Evolutionary conservation across 768 basidiomycete genomes (phyloP).

Genomic region (Trametes cinnabarina): DNA sequence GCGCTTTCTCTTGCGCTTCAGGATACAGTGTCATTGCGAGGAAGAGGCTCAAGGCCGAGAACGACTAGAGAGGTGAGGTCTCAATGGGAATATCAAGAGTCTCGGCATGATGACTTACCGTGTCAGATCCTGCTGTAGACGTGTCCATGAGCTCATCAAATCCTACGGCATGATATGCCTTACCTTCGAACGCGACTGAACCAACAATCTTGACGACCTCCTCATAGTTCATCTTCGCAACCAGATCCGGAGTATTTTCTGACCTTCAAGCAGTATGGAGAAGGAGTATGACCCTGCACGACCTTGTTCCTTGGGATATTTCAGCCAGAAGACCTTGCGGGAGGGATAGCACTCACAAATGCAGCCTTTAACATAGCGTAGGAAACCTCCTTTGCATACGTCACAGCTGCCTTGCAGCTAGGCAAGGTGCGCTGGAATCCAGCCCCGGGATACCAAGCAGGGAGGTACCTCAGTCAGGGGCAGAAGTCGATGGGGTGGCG

Average conservation of each 20-base stretch:
- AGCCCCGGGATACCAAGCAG: conserved; percentile 8
- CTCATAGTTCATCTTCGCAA: neutral
- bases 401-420: neutral
- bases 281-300: neutral
- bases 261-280: neutral
- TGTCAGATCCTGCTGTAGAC: neutral
- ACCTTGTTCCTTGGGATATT: neutral
- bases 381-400: too few relatives aligned
- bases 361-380: too few relatives aligned
- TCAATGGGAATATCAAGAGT: too few relatives aligned
- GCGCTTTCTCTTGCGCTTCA: conserved; percentile 9
- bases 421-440: conserved; percentile 2
- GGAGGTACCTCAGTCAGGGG: conserved; percentile 7
- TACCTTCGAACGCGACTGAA: conserved; percentile 4
- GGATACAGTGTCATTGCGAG: conserved; percentile 16
- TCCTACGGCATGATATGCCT: neutral
- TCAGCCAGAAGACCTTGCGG: too few relatives aligned
- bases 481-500: neutral
- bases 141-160: neutral
- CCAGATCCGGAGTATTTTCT: neutral
- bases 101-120: neutral
- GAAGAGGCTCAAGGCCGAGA: conserved; percentile 10
- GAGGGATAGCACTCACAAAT: too few relatives aligned
- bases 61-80: neutral
- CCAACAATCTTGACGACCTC: neutral